Percentiles rank a stretch among this genome's conserved stretches.
These are phyloP conservation scores for Tilletiaria anomala DNA, from an alignment of 1,284 basidiomycete species.

Conservation along the genomic window DNA sequence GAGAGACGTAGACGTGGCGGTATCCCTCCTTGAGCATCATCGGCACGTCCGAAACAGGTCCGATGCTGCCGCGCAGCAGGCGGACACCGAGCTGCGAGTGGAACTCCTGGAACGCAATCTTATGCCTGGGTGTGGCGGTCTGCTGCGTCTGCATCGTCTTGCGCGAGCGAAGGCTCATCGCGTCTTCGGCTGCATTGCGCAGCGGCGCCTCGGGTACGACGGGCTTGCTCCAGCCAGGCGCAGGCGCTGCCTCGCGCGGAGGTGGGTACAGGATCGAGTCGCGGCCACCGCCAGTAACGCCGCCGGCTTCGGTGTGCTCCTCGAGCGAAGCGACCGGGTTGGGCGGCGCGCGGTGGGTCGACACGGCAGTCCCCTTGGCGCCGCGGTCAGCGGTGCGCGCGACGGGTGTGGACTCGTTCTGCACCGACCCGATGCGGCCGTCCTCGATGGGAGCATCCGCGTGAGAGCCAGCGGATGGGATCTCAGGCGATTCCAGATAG, in stretches of 20 bases:
- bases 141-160: not conserved
- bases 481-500: constrained; percentile 31
- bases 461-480: constrained; percentile 16
- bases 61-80: constrained; percentile 79
- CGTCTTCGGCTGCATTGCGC: not conserved
- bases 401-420: constrained; percentile 33
- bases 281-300: constrained; percentile 31
- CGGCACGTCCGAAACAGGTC: constrained; percentile 58
- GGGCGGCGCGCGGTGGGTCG: constrained; percentile 33
- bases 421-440: constrained; percentile 29
- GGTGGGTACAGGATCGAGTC: constrained; percentile 39
- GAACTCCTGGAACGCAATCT: constrained; percentile 39
- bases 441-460: constrained; percentile 9
- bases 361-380: constrained; percentile 26
- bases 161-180: not conserved
- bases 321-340: constrained; percentile 23
- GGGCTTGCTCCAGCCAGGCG: constrained; percentile 25
- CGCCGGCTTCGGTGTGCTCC: constrained; percentile 33
- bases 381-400: constrained; percentile 35
- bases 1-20: constrained; percentile 83
- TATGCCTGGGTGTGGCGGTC: constrained; percentile 14
- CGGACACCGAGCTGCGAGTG: constrained; percentile 55
- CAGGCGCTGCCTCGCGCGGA: constrained; percentile 19
- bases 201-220: constrained; percentile 10
- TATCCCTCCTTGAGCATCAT: constrained; percentile 88